Conservation (phyloP, 2,329 filamentous ascomycete genomes). For the Pseudogymnoascus sp. region DNA sequence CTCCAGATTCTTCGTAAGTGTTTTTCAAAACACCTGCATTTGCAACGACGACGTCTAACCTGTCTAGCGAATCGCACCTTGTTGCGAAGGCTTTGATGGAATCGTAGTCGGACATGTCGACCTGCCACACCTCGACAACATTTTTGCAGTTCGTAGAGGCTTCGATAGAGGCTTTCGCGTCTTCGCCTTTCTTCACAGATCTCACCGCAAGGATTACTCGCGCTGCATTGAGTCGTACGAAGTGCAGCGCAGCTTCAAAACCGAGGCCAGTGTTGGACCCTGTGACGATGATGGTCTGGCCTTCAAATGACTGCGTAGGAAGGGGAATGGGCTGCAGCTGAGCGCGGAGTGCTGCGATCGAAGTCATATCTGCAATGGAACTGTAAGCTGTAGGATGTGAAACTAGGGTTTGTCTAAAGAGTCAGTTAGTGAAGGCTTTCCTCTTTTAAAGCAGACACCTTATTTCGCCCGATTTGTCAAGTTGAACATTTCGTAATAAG, state of each 20-base stretch:
- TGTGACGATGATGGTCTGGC: constrained; percentile 32
- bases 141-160: constrained; percentile 10
- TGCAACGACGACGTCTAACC: constrained; percentile 15
- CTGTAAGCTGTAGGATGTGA: neutral
- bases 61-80: constrained; percentile 5
- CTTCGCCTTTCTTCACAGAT: constrained; percentile 28
- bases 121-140: constrained; percentile 15
- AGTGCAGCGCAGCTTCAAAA: constrained; percentile 32
- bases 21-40: constrained; percentile 17
- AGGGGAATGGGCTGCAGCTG: neutral
- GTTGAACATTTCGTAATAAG: neutral
- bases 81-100: constrained; percentile 14
- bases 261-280: constrained; percentile 37
- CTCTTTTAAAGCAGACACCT: neutral
- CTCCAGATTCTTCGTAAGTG: constrained; percentile 19
- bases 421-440: neutral
- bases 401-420: neutral
- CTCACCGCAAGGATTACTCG: constrained; percentile 34
- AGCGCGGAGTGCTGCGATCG: neutral
- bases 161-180: constrained; percentile 31
- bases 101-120: constrained; percentile 16
- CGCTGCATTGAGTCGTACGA: constrained; percentile 30
- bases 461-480: neutral
- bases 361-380: neutral
- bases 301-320: constrained; percentile 19